Evolutionary conservation across 2,329 filamentous ascomycete genomes (phyloP).

Genomic region (Tolypocladium nubicola): DNA sequence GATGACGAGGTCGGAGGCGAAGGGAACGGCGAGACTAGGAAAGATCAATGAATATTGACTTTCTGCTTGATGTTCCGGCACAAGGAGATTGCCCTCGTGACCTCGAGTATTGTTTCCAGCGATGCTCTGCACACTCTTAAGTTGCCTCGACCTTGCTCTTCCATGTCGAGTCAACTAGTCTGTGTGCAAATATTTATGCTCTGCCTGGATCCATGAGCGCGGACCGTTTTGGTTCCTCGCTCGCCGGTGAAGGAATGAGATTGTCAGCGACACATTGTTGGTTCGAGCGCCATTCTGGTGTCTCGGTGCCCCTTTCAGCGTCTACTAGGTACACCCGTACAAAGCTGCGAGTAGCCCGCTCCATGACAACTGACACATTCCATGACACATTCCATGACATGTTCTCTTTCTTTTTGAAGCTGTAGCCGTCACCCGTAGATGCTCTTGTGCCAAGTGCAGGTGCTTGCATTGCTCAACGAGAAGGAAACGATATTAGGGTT

Average conservation of each 20-base stretch:
- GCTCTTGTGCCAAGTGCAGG: neutral
- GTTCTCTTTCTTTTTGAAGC: neutral
- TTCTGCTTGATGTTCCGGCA: neutral
- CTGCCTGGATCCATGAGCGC: slow-evolving; percentile 28
- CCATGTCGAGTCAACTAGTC: slow-evolving; percentile 93
- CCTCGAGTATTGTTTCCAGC: neutral
- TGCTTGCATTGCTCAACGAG: neutral
- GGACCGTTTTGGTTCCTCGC: slow-evolving; percentile 39
- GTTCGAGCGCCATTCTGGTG: slow-evolving; percentile 17
- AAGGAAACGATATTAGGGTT: neutral
- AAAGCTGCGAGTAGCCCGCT: slow-evolving; percentile 15
- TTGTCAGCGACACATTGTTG: slow-evolving; percentile 15
- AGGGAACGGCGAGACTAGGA: slow-evolving; percentile 31
- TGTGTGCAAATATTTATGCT: slow-evolving; percentile 74
- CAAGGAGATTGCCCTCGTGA: neutral
- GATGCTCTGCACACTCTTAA: slow-evolving; percentile 77
- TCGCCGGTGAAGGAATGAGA: slow-evolving; percentile 18
- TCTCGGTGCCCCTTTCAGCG: slow-evolving; percentile 17
- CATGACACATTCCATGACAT: slow-evolving; percentile 16
- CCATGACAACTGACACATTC: slow-evolving; percentile 18
- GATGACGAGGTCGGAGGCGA: slow-evolving; percentile 38
- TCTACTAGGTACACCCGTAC: slow-evolving; percentile 24
- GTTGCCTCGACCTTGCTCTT: slow-evolving; percentile 70
- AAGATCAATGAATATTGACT: slow-evolving; percentile 15
- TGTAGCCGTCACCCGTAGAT: neutral